These are phyloP conservation scores for Epichloe gansuensis DNA, from an alignment of 2,329 filamentous ascomycete species.

Conservation along the genomic window DNA sequence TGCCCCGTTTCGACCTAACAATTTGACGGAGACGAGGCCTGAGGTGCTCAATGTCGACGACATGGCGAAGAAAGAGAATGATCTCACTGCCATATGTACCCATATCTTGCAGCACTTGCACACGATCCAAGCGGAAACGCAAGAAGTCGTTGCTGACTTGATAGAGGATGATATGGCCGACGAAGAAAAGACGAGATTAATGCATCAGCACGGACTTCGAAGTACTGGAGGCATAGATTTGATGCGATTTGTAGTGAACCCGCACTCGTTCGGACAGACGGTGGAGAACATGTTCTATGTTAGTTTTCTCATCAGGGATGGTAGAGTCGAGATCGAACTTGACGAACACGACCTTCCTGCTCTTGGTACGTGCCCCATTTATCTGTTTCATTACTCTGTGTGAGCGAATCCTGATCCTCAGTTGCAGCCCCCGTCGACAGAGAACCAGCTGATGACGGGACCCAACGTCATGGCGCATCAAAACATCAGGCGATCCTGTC, in stretches of 20 bases:
- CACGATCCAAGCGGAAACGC: constrained; percentile 32
- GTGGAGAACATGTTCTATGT: constrained; percentile 97
- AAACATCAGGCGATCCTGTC: constrained; percentile 81
- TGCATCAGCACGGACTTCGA: constrained; percentile 54
- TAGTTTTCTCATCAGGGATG: constrained; percentile 86
- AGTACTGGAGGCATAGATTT: constrained; percentile 62
- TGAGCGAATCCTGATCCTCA: not conserved
- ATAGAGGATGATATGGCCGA: constrained; percentile 35
- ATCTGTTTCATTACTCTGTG: not conserved
- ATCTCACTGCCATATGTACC: constrained; percentile 67
- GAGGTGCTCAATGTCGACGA: constrained; percentile 66
- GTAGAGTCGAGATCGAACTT: constrained; percentile 58
- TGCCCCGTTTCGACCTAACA: constrained; percentile 56
- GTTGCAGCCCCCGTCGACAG: constrained; percentile 22
- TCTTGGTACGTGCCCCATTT: constrained; percentile 49
- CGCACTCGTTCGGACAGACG: constrained; percentile 81
- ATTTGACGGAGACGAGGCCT: constrained; percentile 59
- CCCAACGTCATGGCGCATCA: constrained; percentile 38
- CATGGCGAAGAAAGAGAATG: constrained; percentile 64
- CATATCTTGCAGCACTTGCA: constrained; percentile 56
- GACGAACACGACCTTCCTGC: constrained; percentile 69
- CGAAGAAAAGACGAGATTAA: constrained; percentile 36
- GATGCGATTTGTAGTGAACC: constrained; percentile 83
- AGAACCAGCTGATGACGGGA: constrained; percentile 34
- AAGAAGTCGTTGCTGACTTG: constrained; percentile 31